phyloP scores from a whole-genome alignment of 2,329 filamentous ascomycete species.

The Stachybotrys echinatus region DNA sequence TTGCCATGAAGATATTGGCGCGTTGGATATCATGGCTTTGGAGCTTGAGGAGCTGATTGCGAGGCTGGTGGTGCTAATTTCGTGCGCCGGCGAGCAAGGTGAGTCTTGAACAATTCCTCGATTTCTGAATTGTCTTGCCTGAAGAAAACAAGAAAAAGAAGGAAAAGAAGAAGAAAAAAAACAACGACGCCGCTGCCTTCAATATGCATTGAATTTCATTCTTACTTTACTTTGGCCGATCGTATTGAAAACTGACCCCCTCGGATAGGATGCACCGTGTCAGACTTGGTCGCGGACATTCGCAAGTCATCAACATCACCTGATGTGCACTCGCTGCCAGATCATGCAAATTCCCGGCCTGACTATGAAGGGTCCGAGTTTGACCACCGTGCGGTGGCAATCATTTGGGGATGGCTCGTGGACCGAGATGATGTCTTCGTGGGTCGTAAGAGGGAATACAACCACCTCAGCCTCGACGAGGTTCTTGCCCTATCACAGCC shows the following conservation, averaged over 20 bases:
- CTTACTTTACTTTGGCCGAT: too few species aligned
- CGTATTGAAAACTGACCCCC: conserved; percentile 6
- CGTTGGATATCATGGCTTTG: conserved; percentile 23
- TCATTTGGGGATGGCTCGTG: conserved; percentile 30
- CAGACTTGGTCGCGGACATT: conserved; percentile 25
- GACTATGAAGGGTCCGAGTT: not conserved
- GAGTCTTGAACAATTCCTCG: conserved; percentile 10
- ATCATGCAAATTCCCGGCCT: not conserved
- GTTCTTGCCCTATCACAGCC: conserved; percentile 16
- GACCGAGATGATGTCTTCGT: conserved; percentile 29
- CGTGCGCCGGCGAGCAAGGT: conserved; percentile 33
- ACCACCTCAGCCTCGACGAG: conserved; percentile 32
- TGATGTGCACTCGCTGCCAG: not conserved
- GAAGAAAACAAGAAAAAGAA: too few species aligned
- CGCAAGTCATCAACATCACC: conserved; percentile 14
- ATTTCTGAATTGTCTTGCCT: conserved; percentile 1
- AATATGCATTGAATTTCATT: too few species aligned
- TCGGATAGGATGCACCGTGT: conserved; percentile 22
- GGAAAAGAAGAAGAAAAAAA: too few species aligned
- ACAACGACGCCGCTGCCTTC: too few species aligned
- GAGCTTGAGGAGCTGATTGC: conserved; percentile 33
- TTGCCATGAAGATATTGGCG: conserved; percentile 18
- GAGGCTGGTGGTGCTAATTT: conserved; percentile 27
- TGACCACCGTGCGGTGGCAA: conserved; percentile 18
- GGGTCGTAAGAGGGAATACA: conserved; percentile 23